Evolutionary conservation across 1,284 basidiomycete genomes (phyloP).

Genomic region (Ustilago cynodontis): DNA sequence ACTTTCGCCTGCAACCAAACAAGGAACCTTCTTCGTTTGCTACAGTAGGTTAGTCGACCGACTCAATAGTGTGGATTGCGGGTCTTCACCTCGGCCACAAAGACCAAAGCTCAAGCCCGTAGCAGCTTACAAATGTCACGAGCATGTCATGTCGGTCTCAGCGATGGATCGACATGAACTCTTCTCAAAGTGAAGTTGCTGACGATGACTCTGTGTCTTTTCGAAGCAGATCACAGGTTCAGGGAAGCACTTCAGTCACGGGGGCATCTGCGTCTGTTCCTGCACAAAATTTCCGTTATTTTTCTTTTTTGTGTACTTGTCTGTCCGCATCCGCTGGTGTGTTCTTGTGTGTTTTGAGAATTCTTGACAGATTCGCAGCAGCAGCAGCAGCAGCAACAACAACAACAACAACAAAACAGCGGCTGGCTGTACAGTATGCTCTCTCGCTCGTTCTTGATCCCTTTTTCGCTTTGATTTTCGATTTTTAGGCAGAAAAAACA

Average conservation of each 20-base stretch:
- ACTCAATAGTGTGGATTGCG: too few relatives aligned
- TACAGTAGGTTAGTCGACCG: too few relatives aligned
- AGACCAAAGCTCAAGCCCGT: too few relatives aligned
- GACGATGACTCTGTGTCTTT: too few relatives aligned
- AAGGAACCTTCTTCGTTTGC: slow-evolving; percentile 7
- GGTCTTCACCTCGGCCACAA: too few relatives aligned
- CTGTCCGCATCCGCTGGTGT: background rate
- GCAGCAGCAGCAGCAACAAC: background rate
- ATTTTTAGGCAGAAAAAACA: slow-evolving; percentile 6
- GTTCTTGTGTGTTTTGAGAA: background rate
- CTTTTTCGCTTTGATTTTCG: background rate
- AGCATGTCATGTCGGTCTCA: too few relatives aligned
- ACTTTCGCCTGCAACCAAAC: background rate
- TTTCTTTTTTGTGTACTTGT: slow-evolving; percentile 4
- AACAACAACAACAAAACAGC: too few relatives aligned
- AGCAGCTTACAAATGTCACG: too few relatives aligned
- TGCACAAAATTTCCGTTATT: slow-evolving; percentile 3
- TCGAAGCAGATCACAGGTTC: too few relatives aligned
- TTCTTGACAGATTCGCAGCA: background rate
- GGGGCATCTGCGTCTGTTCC: slow-evolving; percentile 10
- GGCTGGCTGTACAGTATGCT: too few relatives aligned
- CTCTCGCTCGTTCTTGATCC: background rate
- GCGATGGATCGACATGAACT: too few relatives aligned
- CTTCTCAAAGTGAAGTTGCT: too few relatives aligned
- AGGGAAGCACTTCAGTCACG: background rate